Percentiles rank a stretch among this genome's conserved stretches.
These are phyloP conservation scores for Scheffersomyces coipomensis DNA, from an alignment of 805 yeast species.

Conservation along the genomic window DNA sequence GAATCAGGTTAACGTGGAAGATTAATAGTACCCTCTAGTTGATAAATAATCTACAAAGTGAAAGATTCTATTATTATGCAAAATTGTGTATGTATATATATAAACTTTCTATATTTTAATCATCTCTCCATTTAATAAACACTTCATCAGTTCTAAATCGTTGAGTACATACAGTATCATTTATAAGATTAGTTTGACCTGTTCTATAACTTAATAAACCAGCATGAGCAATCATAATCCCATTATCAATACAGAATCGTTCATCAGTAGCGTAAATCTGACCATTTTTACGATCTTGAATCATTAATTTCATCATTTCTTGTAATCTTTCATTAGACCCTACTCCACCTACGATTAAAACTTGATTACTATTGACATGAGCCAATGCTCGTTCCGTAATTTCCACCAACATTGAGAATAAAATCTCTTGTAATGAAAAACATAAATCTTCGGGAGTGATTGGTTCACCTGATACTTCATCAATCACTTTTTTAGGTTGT, in stretches of 20 bases:
- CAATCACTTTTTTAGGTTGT: conserved; percentile 37
- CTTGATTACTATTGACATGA: conserved; percentile 86
- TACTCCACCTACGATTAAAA: conserved; percentile 96
- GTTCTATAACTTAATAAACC: conserved; percentile 83
- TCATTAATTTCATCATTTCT: conserved; percentile 97
- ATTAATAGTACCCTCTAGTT: no score
- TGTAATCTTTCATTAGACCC: conserved; percentile 91
- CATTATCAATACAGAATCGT: conserved; percentile 94
- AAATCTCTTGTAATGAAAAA: conserved; percentile 86
- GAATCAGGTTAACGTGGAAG: no score
- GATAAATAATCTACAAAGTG: background rate
- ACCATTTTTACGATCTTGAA: conserved; percentile 76
- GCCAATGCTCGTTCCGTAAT: conserved; percentile 99
- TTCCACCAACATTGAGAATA: conserved; percentile 95
- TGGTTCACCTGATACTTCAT: conserved; percentile 44
- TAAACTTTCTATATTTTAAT: conserved; percentile 15
- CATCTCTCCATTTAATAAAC: conserved; percentile 83
- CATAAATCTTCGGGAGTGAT: conserved; percentile 87
- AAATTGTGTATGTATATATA: background rate
- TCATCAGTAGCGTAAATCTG: conserved; percentile 94
- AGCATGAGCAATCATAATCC: conserved; percentile 99
- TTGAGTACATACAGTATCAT: conserved; percentile 85
- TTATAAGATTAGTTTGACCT: conserved; percentile 63
- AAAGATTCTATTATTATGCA: background rate
- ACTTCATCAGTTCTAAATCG: conserved; percentile 95